Evolutionary conservation across 257 asterid genomes (phyloP), one percentile per base, ranked within the genome.

Genomic region (Penstemon newberryi): DNA sequence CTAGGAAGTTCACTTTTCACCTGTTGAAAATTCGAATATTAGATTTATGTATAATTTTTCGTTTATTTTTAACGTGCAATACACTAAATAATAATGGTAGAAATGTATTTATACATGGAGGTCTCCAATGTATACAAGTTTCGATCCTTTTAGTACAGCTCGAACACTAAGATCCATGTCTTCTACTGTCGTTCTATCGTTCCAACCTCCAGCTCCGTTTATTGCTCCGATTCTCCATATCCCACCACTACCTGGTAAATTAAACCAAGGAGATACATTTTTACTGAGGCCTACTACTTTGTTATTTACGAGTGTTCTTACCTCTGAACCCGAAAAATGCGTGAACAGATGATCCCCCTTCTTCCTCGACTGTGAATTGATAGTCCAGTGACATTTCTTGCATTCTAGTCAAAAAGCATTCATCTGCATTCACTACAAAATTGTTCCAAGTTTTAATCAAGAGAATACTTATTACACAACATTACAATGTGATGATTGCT

Each of bases 1-100:
- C 95, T 85, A 0, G 96, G 95, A 63, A 90, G 87, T 70, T 90
- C 96, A 46, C 86, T 90, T 73, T 78, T 85, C 55, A 89, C 96
- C 94, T 86, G 74, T 61, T 40, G 19, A 68, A 43, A 19, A 68
- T 46, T 7, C 42, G 13, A 58, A 65, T 37, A 3, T 7, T 25
- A 8, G 12, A 10, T 5, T 19, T n/a, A 39, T 13, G 39, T 40
- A 37, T 38, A 38, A 39, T 51, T 15, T 53, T 45, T 5, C 18
- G n/a, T 54, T 9, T 63, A 63, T 36, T 10, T 54, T 18, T 10
- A 65, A n/a, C 49, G 7, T 39, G 58, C 56, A 49, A 19, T 46
- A 19, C 4, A 25, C n/a, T 25, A 64, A 72, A 53, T 53, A 40
- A 25, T 25, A 8, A 10, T 5, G 37, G 19, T 5, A 46, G 5